Percentiles rank a stretch among this genome's conserved stretches.
Evolutionary conservation across 495 filamentous ascomycete genomes (phyloP).

Genomic region (Oidiodendron maius): DNA sequence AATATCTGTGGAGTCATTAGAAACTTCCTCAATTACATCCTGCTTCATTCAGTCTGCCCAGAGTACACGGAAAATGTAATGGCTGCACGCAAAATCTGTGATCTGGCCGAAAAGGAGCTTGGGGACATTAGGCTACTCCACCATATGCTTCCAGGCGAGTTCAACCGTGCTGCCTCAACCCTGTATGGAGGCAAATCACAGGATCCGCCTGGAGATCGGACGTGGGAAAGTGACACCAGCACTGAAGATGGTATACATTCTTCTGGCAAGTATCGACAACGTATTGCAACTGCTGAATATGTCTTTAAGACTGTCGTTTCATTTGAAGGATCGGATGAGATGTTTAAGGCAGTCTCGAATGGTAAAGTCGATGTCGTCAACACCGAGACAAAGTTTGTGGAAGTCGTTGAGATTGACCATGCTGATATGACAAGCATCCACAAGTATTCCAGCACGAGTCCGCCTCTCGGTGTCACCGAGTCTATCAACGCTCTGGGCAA

Average conservation of each 20-base stretch:
- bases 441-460: constrained; percentile 11
- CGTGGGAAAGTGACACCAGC: constrained; percentile 10
- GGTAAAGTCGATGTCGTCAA: constrained; percentile 4
- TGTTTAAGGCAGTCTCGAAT: constrained; percentile 14
- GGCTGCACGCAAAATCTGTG: constrained; percentile 61
- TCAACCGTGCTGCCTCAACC: constrained; percentile 46
- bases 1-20: constrained; percentile 55
- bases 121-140: constrained; percentile 42
- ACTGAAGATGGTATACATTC: no score
- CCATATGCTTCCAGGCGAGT: constrained; percentile 53
- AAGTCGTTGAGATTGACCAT: constrained; percentile 16
- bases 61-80: constrained; percentile 66
- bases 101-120: constrained; percentile 63
- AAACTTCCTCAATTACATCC: constrained; percentile 87
- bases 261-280: no score
- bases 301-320: constrained; percentile 36
- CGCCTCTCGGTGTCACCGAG: constrained; percentile 14
- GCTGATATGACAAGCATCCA: constrained; percentile 2
- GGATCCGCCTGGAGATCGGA: constrained; percentile 22
- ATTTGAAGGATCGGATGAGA: constrained; percentile 26
- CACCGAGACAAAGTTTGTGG: constrained; percentile 5
- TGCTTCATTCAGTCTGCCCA: constrained; percentile 77
- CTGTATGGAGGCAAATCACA: constrained; percentile 27
- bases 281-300: constrained; percentile 18
- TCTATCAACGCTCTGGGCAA: constrained; percentile 31